Percentiles rank a stretch among this genome's conserved stretches.
phyloP scores from a whole-genome alignment of 768 basidiomycete genomes.

The Russula dissimulans region DNA sequence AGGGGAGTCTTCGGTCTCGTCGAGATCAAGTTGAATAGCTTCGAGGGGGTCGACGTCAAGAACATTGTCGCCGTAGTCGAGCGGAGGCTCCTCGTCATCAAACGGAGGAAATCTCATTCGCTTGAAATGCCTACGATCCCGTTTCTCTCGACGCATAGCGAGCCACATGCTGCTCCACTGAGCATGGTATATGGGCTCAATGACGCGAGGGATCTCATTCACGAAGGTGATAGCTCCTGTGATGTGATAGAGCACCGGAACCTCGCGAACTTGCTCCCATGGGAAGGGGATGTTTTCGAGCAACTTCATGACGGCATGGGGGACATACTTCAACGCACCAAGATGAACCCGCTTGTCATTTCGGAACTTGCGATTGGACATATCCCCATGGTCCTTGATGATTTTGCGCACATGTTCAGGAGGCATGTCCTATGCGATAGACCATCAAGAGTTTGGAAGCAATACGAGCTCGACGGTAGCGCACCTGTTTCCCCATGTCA shows the following conservation, averaged over 20 bases:
- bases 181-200: constrained; percentile 96
- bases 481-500: constrained; percentile 88
- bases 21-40: constrained; percentile 93
- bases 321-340: constrained; percentile 96
- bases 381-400: constrained; percentile 98
- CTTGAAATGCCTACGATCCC: constrained; percentile 98
- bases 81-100: constrained; percentile 97
- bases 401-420: constrained; percentile 99
- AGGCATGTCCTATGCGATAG: constrained; percentile 64
- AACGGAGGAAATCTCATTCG: constrained; percentile 99
- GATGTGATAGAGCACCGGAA: constrained; percentile 96
- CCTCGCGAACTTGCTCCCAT: constrained; percentile 99
- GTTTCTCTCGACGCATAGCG: constrained; percentile 97
- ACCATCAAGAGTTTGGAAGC: constrained; percentile 19
- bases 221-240: constrained; percentile 99
- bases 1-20: constrained; percentile 82
- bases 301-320: constrained; percentile 98
- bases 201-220: constrained; percentile 93
- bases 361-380: constrained; percentile 98
- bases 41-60: constrained; percentile 96
- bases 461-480: constrained; percentile 19
- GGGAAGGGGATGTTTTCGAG: constrained; percentile 97
- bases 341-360: constrained; percentile 99
- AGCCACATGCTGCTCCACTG: constrained; percentile 99
- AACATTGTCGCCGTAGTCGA: constrained; percentile 99